phyloP scores from a whole-genome alignment of 2,329 filamentous ascomycete species.

The Balansia obtecta region DNA sequence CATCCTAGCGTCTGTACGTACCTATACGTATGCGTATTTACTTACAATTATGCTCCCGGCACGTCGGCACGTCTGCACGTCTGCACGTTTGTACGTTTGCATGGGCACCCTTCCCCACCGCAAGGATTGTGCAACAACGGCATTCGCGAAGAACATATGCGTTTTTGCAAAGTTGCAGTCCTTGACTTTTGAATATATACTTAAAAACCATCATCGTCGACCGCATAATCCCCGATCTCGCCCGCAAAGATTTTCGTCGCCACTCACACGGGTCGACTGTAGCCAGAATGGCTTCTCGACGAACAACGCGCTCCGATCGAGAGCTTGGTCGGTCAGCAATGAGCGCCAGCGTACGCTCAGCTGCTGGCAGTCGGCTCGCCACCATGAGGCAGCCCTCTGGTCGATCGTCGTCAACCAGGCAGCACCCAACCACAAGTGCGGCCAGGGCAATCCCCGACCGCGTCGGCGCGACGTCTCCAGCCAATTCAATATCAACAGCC shows the following conservation, averaged over 20 bases:
- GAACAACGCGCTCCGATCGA: slow-evolving; percentile 8
- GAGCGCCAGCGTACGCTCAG: slow-evolving; percentile 1
- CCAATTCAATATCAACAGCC: slow-evolving; percentile 45
- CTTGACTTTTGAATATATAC: neutral
- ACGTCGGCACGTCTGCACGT: neutral
- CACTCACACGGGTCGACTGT: neutral
- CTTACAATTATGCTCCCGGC: neutral
- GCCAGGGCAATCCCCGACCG: slow-evolving; percentile 5
- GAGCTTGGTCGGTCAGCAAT: slow-evolving; percentile 7
- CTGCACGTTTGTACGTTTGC: neutral
- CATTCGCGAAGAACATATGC: neutral
- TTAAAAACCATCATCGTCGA: neutral
- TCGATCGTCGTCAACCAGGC: slow-evolving; percentile 4
- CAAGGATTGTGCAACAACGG: slow-evolving; percentile 4
- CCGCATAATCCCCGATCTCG: neutral
- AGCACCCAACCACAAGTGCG: slow-evolving; percentile 1
- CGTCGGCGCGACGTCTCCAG: slow-evolving; percentile 35
- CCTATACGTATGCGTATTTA: too few relatives aligned
- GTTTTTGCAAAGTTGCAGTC: neutral
- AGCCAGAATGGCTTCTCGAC: slow-evolving; percentile 8
- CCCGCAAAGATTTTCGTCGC: neutral
- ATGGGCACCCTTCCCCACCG: neutral
- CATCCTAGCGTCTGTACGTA: neutral
- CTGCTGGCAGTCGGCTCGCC: slow-evolving; percentile 3
- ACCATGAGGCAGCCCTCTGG: slow-evolving; percentile 1